These are phyloP conservation scores for Kodamaea laetipori DNA, from an alignment of 805 yeast species.

Conservation along the genomic window DNA sequence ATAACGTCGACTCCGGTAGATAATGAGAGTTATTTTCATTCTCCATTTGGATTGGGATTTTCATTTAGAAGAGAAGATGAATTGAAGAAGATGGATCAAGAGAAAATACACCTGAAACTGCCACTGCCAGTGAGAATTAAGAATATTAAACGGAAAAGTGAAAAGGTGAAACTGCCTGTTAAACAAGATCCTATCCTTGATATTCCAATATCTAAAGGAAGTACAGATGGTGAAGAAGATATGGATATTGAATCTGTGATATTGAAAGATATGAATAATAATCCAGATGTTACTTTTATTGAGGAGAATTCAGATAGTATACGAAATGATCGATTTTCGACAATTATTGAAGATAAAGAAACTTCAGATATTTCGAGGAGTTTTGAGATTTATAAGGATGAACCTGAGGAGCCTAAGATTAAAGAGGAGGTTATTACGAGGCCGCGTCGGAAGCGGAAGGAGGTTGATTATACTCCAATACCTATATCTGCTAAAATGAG, in stretches of 20 bases:
- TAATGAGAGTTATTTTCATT: neutral
- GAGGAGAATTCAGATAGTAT: conserved; percentile 9
- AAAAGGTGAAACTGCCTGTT: neutral
- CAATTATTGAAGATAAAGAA: conserved; percentile 9
- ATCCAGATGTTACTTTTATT: conserved; percentile 7
- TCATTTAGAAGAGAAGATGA: conserved; percentile 1
- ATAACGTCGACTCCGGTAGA: conserved; percentile 24
- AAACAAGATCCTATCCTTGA: too few species aligned
- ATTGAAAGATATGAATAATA: neutral
- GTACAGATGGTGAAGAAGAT: conserved; percentile 1
- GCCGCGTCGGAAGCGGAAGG: conserved; percentile 55
- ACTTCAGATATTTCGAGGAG: conserved; percentile 2
- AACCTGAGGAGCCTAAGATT: neutral
- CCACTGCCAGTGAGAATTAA: neutral
- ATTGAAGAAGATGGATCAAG: neutral
- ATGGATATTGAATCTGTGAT: conserved; percentile 6
- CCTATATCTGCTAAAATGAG: conserved; percentile 70
- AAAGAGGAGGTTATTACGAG: conserved; percentile 17
- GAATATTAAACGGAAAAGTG: neutral
- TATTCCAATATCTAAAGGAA: neutral
- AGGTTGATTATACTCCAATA: conserved; percentile 67
- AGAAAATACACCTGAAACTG: conserved; percentile 3
- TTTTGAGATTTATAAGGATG: conserved; percentile 12
- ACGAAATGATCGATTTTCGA: conserved; percentile 7
- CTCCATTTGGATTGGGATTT: conserved; percentile 3